Conservation (phyloP, 768 basidiomycete genomes). For the Macrolepiota fuliginosa region DNA sequence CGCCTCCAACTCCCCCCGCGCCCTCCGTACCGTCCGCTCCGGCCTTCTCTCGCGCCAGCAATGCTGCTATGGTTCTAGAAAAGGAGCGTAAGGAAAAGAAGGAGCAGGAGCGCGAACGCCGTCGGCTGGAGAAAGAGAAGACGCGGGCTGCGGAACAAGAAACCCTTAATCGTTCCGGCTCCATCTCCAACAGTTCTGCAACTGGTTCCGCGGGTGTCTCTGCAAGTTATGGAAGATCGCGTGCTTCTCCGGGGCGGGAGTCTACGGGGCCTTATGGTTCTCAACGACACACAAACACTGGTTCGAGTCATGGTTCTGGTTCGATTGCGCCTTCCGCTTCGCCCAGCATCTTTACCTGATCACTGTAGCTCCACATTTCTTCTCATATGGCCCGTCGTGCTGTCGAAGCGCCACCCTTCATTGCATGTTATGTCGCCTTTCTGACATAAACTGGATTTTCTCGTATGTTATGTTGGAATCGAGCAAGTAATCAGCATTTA, state of each 20-base stretch:
- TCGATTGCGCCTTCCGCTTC: background rate
- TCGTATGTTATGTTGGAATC: constrained; percentile 1
- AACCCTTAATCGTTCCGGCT: background rate
- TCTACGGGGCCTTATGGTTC: background rate
- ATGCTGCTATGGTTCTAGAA: constrained; percentile 51
- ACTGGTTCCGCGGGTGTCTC: background rate
- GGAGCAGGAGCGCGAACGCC: constrained; percentile 24
- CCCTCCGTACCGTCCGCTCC: constrained; percentile 4
- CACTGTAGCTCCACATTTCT: too few relatives aligned
- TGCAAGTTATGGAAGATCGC: background rate
- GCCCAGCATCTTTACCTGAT: constrained; percentile 10
- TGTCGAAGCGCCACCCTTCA: background rate
- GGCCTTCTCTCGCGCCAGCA: constrained; percentile 46
- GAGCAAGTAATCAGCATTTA: constrained; percentile 7
- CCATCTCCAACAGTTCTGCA: background rate
- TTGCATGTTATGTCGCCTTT: constrained; percentile 5
- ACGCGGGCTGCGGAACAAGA: constrained; percentile 24
- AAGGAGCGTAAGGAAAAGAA: constrained; percentile 34
- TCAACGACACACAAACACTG: constrained; percentile 7
- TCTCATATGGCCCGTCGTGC: background rate
- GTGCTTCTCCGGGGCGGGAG: constrained; percentile 6
- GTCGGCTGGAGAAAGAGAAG: constrained; percentile 27
- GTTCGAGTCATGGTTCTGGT: background rate
- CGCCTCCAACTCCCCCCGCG: constrained; percentile 9
- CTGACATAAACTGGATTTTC: constrained; percentile 10